Base-by-base conservation (phyloP, 345 rosid genomes). In the Mallotus nudiflorus region DNA sequence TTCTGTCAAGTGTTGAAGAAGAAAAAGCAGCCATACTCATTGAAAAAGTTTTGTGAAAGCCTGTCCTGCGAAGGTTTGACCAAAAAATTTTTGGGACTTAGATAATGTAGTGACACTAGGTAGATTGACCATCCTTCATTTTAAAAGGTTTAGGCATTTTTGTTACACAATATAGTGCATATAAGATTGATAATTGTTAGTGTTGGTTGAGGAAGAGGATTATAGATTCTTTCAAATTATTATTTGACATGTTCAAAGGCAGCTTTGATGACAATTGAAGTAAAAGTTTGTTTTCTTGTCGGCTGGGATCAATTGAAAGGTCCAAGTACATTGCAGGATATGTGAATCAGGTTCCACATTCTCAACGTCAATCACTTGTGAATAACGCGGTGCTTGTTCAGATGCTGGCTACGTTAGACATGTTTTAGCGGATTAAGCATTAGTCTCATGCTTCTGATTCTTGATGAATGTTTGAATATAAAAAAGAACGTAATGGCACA, bases 141-240 rank as follows among this genome's bases (percentile, higher is more conserved):
- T 53, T n/a, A 29, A 3, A 15, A 52, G 61, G 52, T 12, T 44
- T 22, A 31, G 48, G 64, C 25, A 9, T 22, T 37, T 48, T 37
- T 0, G n/a, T 24, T 8, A 35, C 19, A 51, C 8, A 4, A 25
- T 62, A 51, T 39, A n/a, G n/a, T 53, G 62, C 22, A 14, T 27
- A 40, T 15, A 52, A 12, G 54, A 52, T 27, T 37, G 46, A 14
- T 44, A 42, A 56, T 22, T 40, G n/a, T n/a, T 29, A 27, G 13
- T 39, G 29, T 56, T 68, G 49, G 39, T 35, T 18, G 28, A 13
- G 67, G 49, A 44, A 61, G 11, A 39, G 8, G 6, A 60, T 70
- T 61, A 35, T 69, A 40, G 20, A 40, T 7, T 40, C 55, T 9
- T 29, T 56, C 63, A 13, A 28, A 67, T 67, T 67, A 31, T 51